Conservation (phyloP, 352 stramenopile species). For the Poterioochromonas sp. region DNA sequence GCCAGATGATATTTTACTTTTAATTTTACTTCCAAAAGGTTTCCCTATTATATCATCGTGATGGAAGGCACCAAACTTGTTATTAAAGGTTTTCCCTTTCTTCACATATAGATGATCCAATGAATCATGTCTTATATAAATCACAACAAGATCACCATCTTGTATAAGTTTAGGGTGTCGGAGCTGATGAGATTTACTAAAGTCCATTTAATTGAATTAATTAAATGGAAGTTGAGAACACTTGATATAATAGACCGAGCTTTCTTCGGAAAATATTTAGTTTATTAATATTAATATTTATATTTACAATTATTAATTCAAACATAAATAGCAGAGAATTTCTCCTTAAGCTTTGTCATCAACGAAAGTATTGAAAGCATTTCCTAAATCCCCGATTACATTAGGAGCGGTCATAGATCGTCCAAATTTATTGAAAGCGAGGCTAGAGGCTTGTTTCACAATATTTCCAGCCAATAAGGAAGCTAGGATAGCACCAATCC, state of each 20-base stretch:
- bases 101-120: constrained; percentile 87
- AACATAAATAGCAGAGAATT: too few species aligned
- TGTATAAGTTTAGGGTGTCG: constrained; percentile 31
- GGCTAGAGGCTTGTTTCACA: neutral
- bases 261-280: too few species aligned
- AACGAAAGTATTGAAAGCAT: neutral
- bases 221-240: neutral
- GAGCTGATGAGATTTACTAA: constrained; percentile 1
- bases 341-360: too few species aligned
- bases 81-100: constrained; percentile 80
- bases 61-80: constrained; percentile 89
- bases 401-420: neutral
- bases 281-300: too few species aligned
- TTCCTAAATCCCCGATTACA: neutral
- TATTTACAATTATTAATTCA: too few species aligned
- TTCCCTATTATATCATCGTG: constrained; percentile 89
- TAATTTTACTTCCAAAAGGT: constrained; percentile 64
- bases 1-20: constrained; percentile 54
- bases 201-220: neutral
- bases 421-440: neutral
- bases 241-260: neutral
- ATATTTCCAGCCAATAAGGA: neutral
- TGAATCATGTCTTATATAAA: constrained; percentile 89
- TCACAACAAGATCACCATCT: constrained; percentile 84
- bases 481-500: neutral